Percentiles rank a stretch among this genome's conserved stretches.
These are phyloP conservation scores for Silene noctiflora DNA, from an alignment of 179 eudicot genomes.

Conservation along the genomic window DNA sequence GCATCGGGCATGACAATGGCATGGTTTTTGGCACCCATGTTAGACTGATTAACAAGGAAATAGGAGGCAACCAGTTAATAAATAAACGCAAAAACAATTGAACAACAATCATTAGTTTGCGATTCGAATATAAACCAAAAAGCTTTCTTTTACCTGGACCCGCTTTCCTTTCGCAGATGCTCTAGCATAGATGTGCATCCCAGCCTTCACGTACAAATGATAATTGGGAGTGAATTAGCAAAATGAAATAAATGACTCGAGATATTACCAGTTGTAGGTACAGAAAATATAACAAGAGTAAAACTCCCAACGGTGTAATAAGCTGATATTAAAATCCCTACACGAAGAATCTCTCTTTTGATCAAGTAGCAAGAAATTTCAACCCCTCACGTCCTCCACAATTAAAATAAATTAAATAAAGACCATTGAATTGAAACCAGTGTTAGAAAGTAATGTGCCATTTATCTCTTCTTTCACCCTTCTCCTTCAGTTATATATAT, in stretches of 20 bases:
- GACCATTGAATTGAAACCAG: background rate
- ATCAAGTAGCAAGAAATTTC: background rate
- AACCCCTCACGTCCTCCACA: background rate
- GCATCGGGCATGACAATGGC: conserved; percentile 97
- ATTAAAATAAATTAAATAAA: background rate
- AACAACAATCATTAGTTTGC: background rate
- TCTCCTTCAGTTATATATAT: background rate
- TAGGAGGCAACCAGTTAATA: conserved; percentile 16
- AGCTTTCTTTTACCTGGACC: conserved; percentile 65
- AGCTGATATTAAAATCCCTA: background rate
- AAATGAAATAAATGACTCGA: background rate
- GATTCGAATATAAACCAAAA: background rate
- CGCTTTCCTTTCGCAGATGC: conserved; percentile 97
- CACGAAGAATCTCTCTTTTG: background rate
- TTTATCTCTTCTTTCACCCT: background rate
- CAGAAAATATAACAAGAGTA: background rate
- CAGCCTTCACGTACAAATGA: conserved; percentile 51
- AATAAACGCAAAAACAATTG: background rate
- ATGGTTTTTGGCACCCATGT: conserved; percentile 99
- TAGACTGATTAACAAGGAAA: conserved; percentile 52
- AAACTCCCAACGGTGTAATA: no score
- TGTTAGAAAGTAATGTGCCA: background rate
- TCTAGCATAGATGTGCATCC: conserved; percentile 88
- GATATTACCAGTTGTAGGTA: background rate
- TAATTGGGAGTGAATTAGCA: background rate